Base-by-base conservation (phyloP, 2,329 filamentous ascomycete species). In the Leptographium lundbergii region DNA sequence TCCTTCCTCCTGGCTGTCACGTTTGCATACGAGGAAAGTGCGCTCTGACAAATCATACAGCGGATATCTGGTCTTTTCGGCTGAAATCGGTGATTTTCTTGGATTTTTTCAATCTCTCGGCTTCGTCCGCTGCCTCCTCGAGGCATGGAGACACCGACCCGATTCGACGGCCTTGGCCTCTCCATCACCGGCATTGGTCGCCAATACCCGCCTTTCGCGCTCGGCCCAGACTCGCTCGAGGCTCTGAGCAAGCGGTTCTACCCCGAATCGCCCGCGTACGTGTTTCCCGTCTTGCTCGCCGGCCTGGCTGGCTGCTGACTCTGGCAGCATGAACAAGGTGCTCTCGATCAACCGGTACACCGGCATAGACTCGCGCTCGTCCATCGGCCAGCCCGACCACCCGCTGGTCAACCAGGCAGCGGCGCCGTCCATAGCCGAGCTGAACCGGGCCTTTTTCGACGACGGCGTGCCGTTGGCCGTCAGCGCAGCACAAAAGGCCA, bases 311-410 rank as follows among this genome's bases (percentile, higher is more conserved):
- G 7, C 14, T 2, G 27, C 25, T 25, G 11, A 19, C 56, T 42
- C 25, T 54, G 47, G 25, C 11, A 39, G 81, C 39, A 82, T 86
- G 78, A 74, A 75, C 61, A 86, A 86, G 67, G 77, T 86, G 29
- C 75, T 83, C 58, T 73, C 76, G 19, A 85, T 86, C 67, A 87
- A 86, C 70, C 74, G 77, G 59, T 85, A 77, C 65, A 87, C 84
- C 1, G 84, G 84, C 61, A 86, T 86, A 61, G 82, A 85, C 57
- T 72, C 74, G 36, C 79, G 84, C 57, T 83, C 82, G 14, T 83
- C 82, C 14, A 77, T 87, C 64, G 83, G 82, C 60, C 78, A 75
- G 3, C 76, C 79, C 13, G 79, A 83, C 60, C 82, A 86, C 66
- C 81, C 81, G 0, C 63, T 84, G 36, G 82, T 84, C 36, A 87